These are phyloP conservation scores for Cucurbita ficifolia DNA, from an alignment of 306 rosid genomes.

Conservation along the genomic window DNA sequence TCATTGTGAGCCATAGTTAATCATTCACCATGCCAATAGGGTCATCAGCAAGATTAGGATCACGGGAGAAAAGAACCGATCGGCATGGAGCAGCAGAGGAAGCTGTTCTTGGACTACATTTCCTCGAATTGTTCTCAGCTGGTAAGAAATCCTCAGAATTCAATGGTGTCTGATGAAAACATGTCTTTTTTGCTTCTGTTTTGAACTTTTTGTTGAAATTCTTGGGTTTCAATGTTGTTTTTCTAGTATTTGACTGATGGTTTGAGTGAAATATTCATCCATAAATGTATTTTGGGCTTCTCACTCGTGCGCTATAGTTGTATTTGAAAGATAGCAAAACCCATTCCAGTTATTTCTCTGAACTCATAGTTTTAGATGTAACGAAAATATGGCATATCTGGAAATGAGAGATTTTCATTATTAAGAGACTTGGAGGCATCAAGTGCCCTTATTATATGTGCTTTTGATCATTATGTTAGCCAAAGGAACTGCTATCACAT, in stretches of 20 bases:
- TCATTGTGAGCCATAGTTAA: not conserved
- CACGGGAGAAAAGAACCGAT: not conserved
- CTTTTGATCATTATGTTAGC: not conserved
- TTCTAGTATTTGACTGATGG: not conserved
- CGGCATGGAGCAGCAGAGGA: not conserved
- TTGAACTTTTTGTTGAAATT: not conserved
- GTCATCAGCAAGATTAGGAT: not conserved
- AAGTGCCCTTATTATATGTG: not conserved
- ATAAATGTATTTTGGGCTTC: not conserved
- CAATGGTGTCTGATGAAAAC: not conserved
- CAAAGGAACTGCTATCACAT: not conserved
- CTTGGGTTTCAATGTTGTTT: not conserved
- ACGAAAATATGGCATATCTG: not conserved
- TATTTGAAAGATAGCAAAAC: not conserved
- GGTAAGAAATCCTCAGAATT: not conserved
- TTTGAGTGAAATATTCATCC: not conserved
- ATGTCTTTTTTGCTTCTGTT: not conserved
- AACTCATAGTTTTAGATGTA: not conserved
- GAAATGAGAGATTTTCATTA: not conserved
- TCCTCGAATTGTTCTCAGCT: not conserved
- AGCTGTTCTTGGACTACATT: not conserved
- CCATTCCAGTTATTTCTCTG: not conserved
- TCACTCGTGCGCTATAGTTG: not conserved
- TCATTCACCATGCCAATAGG: slow-evolving; percentile 6
- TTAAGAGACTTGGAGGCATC: not conserved